A percentile compares a stretch with the other conserved stretches of the same genome.
These are phyloP conservation scores for Kurtzmaniella quercitrusa DNA, from an alignment of 1,139 yeast genomes.

Conservation along the genomic window DNA sequence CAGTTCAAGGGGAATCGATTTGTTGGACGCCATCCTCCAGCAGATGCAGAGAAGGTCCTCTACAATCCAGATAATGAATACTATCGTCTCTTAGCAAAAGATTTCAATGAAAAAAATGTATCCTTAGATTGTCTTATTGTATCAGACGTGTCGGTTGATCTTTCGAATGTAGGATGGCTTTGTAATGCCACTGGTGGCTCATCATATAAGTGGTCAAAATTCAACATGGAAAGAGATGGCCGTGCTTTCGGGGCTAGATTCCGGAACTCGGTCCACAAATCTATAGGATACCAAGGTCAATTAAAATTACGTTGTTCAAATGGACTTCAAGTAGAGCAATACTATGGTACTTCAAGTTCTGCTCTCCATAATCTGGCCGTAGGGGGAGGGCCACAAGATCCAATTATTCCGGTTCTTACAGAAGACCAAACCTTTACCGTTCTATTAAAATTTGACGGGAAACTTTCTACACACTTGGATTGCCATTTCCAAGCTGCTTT, in stretches of 20 bases:
- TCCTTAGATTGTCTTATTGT: conserved; percentile 78
- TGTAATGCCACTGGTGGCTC: conserved; percentile 72
- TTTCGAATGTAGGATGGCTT: conserved; percentile 69
- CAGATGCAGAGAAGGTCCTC: conserved; percentile 53
- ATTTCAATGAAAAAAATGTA: conserved; percentile 58
- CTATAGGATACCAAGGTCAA: conserved; percentile 74
- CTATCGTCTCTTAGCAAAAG: conserved; percentile 58
- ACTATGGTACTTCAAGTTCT: conserved; percentile 53
- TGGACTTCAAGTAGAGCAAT: conserved; percentile 80
- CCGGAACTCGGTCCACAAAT: conserved; percentile 38
- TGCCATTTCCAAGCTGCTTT: conserved; percentile 92
- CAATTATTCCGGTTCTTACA: conserved; percentile 63
- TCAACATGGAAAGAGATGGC: conserved; percentile 69
- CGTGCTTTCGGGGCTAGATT: conserved; percentile 60
- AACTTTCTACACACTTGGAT: conserved; percentile 65
- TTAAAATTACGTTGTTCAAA: conserved; percentile 83
- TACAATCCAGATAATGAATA: conserved; percentile 60
- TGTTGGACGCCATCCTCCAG: conserved; percentile 34
- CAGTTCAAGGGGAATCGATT: conserved; percentile 44
- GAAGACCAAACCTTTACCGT: conserved; percentile 69
- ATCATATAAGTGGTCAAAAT: conserved; percentile 62
- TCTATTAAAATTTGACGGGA: conserved; percentile 73
- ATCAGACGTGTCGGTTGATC: conserved; percentile 62
- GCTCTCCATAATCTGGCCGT: conserved; percentile 24
- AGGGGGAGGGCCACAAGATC: conserved; percentile 49